Conservation (phyloP, 2,329 filamentous ascomycete species). For the Colletotrichum orbiculare region DNA sequence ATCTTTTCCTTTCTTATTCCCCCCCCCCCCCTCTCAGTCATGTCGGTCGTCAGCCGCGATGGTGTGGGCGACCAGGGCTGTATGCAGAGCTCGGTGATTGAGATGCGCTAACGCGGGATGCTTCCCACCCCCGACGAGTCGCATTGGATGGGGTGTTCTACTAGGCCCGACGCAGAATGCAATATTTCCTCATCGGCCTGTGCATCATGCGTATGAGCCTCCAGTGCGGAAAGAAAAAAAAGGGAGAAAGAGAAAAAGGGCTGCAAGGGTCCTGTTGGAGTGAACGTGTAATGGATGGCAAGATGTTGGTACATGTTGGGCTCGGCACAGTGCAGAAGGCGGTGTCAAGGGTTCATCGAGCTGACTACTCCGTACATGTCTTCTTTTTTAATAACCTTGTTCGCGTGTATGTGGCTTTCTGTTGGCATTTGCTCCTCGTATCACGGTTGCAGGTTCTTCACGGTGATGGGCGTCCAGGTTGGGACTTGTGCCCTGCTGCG, state of each 20-base stretch:
- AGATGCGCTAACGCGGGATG: constrained; percentile 26
- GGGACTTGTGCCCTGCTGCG: neutral
- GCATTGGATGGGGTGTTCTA: neutral
- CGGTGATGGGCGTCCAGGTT: neutral
- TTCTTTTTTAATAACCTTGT: no score
- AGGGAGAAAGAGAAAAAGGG: neutral
- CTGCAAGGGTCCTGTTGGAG: constrained; percentile 9
- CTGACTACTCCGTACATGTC: neutral
- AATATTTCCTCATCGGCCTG: constrained; percentile 19
- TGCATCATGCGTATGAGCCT: constrained; percentile 21
- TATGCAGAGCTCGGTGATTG: constrained; percentile 31
- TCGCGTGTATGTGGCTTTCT: neutral
- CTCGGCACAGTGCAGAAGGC: constrained; percentile 15
- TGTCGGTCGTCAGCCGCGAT: constrained; percentile 15
- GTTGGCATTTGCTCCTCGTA: constrained; percentile 1
- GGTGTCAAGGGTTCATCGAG: constrained; percentile 12
- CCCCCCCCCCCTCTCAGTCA: neutral
- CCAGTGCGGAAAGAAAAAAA: neutral
- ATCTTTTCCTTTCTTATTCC: no score
- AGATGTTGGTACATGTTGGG: constrained; percentile 15
- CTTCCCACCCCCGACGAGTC: constrained; percentile 21
- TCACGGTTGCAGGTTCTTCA: constrained; percentile 1
- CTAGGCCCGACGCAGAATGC: constrained; percentile 16
- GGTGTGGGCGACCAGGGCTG: constrained; percentile 21
- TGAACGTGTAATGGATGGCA: neutral